Conservation (phyloP, 768 basidiomycete species). For the Auricularia sp. region DNA sequence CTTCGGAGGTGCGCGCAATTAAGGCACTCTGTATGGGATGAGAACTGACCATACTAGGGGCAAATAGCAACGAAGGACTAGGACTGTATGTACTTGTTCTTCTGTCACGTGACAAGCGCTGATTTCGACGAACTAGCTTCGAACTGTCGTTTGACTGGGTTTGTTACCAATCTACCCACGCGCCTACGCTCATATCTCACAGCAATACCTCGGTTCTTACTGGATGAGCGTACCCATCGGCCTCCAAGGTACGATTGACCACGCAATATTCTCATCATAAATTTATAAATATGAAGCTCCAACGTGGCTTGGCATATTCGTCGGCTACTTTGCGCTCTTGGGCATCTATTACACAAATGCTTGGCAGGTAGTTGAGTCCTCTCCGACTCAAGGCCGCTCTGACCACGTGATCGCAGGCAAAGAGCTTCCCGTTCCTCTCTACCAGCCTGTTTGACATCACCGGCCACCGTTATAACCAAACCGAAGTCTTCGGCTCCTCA, state of each 20-base stretch:
- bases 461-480: conserved; percentile 44
- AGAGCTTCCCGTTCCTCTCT: conserved; percentile 48
- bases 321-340: conserved; percentile 45
- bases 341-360: conserved; percentile 53
- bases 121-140: conserved; percentile 30
- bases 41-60: conserved; percentile 6
- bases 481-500: conserved; percentile 39
- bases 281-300: not conserved
- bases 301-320: conserved; percentile 36
- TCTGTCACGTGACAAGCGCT: conserved; percentile 41
- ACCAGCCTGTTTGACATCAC: conserved; percentile 45
- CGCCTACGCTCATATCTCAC: not conserved
- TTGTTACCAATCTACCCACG: not conserved
- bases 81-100: conserved; percentile 42
- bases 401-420: conserved; percentile 11
- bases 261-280: too few species aligned
- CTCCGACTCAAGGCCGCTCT: not conserved
- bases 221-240: conserved; percentile 41
- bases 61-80: conserved; percentile 54
- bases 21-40: too few species aligned
- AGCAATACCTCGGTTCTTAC: not conserved
- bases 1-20: conserved; percentile 40
- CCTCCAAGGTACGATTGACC: conserved; percentile 35
- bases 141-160: conserved; percentile 49
- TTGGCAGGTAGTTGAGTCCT: conserved; percentile 32